These are phyloP conservation scores for Drosera capensis DNA, from an alignment of 148 eudicot genomes.

Conservation along the genomic window DNA sequence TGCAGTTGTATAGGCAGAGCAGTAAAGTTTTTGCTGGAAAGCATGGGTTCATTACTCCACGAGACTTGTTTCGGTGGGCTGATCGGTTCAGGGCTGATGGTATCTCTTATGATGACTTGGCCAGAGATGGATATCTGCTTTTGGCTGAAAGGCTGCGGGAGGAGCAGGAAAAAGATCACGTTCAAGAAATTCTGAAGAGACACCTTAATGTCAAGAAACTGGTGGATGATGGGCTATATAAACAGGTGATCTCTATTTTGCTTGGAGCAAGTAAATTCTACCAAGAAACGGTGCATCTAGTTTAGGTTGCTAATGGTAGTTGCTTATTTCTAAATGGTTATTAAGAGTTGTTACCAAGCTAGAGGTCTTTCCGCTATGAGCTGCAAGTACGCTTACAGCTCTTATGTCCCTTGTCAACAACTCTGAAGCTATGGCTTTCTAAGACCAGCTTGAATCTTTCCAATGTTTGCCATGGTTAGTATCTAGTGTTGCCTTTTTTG, in stretches of 20 bases:
- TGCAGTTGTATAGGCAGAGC: constrained; percentile 81
- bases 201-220: constrained; percentile 35
- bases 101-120: constrained; percentile 58
- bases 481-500: too few species aligned
- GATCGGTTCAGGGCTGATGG: constrained; percentile 56
- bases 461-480: too few species aligned
- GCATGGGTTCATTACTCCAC: constrained; percentile 93
- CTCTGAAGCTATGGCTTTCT: too few species aligned
- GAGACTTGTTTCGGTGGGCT: constrained; percentile 96
- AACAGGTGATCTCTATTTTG: constrained; percentile 36
- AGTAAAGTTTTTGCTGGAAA: constrained; percentile 96
- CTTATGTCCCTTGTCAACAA: too few species aligned
- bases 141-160: constrained; percentile 89
- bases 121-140: constrained; percentile 75
- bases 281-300: too few species aligned
- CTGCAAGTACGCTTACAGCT: too few species aligned
- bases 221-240: constrained; percentile 35
- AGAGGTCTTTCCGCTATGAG: too few species aligned
- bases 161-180: constrained; percentile 57
- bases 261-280: too few species aligned
- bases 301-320: too few species aligned
- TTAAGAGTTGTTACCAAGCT: too few species aligned
- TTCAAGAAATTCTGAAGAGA: constrained; percentile 66
- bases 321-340: too few species aligned
- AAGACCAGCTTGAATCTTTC: too few species aligned